phyloP scores from a whole-genome alignment of 2,329 filamentous ascomycete species.

The Cercospora sesami region DNA sequence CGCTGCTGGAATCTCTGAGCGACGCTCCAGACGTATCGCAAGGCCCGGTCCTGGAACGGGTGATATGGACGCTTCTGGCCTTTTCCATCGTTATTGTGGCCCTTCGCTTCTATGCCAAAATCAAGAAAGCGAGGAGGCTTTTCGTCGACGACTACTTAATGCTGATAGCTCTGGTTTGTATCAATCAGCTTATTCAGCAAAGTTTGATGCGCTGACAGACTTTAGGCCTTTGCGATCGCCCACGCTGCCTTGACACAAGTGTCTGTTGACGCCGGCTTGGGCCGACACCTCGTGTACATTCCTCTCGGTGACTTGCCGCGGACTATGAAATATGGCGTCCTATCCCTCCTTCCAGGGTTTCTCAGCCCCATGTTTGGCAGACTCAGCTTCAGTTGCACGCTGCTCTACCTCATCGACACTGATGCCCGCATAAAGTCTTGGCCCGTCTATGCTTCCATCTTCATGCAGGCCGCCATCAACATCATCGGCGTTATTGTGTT shows the following conservation, averaged over 20 bases:
- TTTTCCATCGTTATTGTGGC: conserved; percentile 31
- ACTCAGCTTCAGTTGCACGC: conserved; percentile 34
- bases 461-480: conserved; percentile 33
- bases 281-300: conserved; percentile 33
- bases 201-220: not conserved
- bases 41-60: conserved; percentile 18
- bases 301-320: conserved; percentile 16
- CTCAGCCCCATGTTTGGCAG: conserved; percentile 34
- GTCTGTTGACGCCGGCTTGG: conserved; percentile 29
- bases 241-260: conserved; percentile 31
- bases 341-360: conserved; percentile 30
- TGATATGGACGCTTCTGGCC: conserved; percentile 31
- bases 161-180: conserved; percentile 26
- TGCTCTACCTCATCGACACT: conserved; percentile 34
- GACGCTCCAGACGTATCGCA: conserved; percentile 15
- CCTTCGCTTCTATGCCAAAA: conserved; percentile 31
- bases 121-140: conserved; percentile 27
- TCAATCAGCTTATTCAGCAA: not conserved
- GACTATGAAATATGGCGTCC: conserved; percentile 26
- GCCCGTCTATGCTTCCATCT: conserved; percentile 34
- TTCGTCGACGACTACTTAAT: conserved; percentile 35
- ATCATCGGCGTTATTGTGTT: conserved; percentile 29
- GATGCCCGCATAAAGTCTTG: conserved; percentile 32
- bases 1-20: conserved; percentile 3
- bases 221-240: conserved; percentile 23